Base-by-base conservation (phyloP, 164 flowering plant species). In the Macadamia integrifolia region DNA sequence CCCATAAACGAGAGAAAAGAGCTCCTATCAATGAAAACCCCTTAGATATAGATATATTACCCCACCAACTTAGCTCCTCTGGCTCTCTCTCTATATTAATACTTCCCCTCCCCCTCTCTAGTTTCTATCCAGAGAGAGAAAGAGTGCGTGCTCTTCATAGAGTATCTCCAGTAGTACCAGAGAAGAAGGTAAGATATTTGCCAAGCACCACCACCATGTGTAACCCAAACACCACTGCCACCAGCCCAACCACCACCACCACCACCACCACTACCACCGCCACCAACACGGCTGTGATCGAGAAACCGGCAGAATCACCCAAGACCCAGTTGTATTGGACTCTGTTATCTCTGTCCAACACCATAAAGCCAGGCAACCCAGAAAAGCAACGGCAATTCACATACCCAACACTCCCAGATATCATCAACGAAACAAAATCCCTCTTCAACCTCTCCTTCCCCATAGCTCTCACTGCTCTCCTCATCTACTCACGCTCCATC, bases 401-500 rank as follows among this genome's bases (percentile, higher is more conserved):
- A n/a, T 42, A 43, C 52, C 75, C 80, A 4, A 44, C 74, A 23
- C 23, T 79, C 53, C 55, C 82, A 3, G 92, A 86, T 11, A 64
- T 84, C 31, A 6, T 77, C 6, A 3, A 73, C 0, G 96, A 92
- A 67, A 30, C 81, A 9, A 84, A 77, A 61, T 77, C 88, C 0
- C 86, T 92, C 9, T 75, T 90, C 66, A 23, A 17, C 15, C 88
- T 92, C 3, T 80, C 97, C n/a, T 81, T 84, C 66, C 97, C 98
- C 3, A 89, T 91, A 32, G 84, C 80, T 12, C 64, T 88, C 11
- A 88, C 93, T 0, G 93, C 87, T 6, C 84, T 93, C 40, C 81
- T 93, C 35, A 74, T 89, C 67, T 93, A 93, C 73, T 77, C 89
- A 6, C 88, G 96, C 57, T 89, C 98, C 9, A 72, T 84, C 53